Conservation (phyloP, 129 eudicot genomes). For the Ambrosia artemisiifolia region DNA sequence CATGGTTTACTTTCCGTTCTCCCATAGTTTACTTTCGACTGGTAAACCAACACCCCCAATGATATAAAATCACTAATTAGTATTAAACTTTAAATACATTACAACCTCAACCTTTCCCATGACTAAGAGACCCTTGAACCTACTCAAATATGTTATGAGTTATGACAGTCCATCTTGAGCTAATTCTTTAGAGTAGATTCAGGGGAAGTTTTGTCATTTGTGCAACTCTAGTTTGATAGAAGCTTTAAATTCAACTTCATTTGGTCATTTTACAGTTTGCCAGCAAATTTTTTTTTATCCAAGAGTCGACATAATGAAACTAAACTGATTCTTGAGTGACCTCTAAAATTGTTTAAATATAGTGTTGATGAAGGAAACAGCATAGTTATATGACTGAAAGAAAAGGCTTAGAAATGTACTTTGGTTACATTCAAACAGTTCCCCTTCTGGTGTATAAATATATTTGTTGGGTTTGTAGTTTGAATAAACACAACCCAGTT, state of each 20-base stretch:
- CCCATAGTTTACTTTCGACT: background rate
- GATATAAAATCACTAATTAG: background rate
- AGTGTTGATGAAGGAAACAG: background rate
- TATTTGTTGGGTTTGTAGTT: background rate
- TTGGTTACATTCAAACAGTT: background rate
- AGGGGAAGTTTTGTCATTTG: background rate
- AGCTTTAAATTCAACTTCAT: no score
- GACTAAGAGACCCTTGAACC: background rate
- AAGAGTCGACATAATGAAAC: no score
- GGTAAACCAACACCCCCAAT: background rate
- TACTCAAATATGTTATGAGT: background rate
- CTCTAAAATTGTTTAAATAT: background rate
- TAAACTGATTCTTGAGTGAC: background rate
- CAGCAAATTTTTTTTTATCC: no score
- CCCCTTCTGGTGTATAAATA: background rate
- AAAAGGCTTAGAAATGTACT: background rate
- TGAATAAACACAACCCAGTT: background rate
- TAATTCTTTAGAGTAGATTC: background rate
- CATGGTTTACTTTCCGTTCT: background rate
- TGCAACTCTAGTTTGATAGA: background rate
- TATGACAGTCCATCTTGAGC: background rate
- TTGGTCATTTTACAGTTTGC: no score
- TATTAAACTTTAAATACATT: background rate
- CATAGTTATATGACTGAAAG: background rate
- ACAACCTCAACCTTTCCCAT: background rate